Evolutionary conservation across 305 asterid species (phyloP).

Genomic region (Solanum hybrid): DNA sequence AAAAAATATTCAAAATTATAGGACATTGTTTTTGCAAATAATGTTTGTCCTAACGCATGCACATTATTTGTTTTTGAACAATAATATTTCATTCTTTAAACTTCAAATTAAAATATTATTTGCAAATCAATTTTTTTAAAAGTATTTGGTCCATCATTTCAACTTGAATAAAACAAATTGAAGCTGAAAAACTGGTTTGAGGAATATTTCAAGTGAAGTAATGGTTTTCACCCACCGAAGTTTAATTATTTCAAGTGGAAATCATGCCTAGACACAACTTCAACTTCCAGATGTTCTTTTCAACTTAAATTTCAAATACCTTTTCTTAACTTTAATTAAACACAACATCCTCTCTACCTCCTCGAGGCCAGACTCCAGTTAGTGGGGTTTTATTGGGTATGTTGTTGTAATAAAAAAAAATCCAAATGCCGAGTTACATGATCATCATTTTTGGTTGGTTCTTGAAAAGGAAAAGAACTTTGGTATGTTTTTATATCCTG

Average conservation of each 20-base stretch:
- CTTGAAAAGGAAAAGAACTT: background rate
- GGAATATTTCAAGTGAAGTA: background rate
- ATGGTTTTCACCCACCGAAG: background rate
- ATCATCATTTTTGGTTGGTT: background rate
- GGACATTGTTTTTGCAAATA: background rate
- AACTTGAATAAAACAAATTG: background rate
- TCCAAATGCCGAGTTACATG: background rate
- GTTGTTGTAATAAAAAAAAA: background rate
- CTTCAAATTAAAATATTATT: background rate
- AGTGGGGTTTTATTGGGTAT: too few relatives aligned
- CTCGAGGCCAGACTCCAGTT: too few relatives aligned
- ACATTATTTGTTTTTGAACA: background rate
- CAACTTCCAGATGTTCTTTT: background rate
- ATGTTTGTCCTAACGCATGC: background rate
- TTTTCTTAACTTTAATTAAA: background rate
- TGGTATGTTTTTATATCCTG: background rate
- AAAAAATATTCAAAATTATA: background rate
- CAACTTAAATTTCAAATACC: background rate
- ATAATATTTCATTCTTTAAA: background rate
- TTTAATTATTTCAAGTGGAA: background rate
- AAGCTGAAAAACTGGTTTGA: background rate
- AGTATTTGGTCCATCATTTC: background rate
- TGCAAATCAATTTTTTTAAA: background rate
- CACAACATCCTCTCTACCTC: too few relatives aligned
- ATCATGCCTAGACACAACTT: background rate